Conservation (phyloP, 2,329 filamentous ascomycete species). For the Botryotinia calthae region DNA sequence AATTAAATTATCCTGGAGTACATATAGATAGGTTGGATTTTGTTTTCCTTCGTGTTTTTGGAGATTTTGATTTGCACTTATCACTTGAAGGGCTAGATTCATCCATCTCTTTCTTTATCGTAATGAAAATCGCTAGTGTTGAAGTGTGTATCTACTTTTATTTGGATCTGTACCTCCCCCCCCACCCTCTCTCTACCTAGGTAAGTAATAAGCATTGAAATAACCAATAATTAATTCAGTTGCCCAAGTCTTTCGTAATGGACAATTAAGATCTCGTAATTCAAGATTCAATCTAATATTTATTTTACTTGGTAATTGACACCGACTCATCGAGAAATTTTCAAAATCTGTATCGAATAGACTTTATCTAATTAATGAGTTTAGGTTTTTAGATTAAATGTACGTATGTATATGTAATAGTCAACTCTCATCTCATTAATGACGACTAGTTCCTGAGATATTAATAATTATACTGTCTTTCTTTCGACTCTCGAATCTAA, state of each 20-base stretch:
- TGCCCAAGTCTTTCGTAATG: background rate
- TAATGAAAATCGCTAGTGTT: background rate
- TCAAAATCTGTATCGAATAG: background rate
- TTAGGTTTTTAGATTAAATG: no score
- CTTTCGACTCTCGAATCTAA: no score
- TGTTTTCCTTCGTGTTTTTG: background rate
- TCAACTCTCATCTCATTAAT: no score
- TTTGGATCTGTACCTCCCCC: background rate
- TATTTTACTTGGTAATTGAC: background rate
- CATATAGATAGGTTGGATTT: no score
- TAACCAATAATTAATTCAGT: background rate
- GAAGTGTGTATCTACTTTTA: background rate
- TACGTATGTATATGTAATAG: no score
- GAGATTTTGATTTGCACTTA: no score
- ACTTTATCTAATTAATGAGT: background rate
- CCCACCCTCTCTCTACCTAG: background rate
- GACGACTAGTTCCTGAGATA: no score
- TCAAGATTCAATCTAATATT: background rate
- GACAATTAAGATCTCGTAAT: background rate
- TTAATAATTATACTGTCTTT: no score
- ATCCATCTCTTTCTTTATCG: background rate
- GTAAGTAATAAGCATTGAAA: background rate
- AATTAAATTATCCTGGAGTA: background rate
- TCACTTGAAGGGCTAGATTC: background rate
- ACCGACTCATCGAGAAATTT: background rate